Percentiles rank a stretch among this genome's conserved stretches.
Evolutionary conservation across 2,329 filamentous ascomycete genomes (phyloP).

Genomic region (Ramichloridium luteum): DNA sequence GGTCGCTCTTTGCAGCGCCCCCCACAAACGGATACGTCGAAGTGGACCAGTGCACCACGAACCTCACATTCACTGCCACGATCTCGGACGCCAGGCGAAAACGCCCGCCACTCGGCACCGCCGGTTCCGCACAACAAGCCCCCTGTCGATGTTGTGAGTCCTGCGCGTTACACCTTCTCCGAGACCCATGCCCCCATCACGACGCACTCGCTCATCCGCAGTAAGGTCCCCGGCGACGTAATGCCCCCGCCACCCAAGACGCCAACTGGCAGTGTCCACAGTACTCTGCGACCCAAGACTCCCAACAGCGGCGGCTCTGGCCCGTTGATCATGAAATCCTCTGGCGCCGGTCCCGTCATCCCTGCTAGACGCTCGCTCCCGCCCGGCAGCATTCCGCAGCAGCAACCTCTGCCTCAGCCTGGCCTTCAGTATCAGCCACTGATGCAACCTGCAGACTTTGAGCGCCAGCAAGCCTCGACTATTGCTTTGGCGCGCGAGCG

Average conservation of each 20-base stretch:
- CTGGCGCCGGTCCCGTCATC: not conserved
- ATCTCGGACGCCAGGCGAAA: not conserved
- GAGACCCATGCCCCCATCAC: not conserved
- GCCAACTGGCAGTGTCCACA: not conserved
- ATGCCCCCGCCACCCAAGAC: not conserved
- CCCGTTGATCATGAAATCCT: not conserved
- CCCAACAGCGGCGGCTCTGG: not conserved
- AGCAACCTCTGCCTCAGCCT: not conserved
- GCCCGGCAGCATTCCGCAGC: not conserved
- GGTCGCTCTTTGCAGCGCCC: not conserved
- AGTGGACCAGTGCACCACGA: not conserved
- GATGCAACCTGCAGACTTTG: not conserved
- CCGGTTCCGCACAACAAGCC: too few species aligned
- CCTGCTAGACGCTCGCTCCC: not conserved
- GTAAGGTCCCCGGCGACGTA: not conserved
- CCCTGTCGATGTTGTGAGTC: too few species aligned
- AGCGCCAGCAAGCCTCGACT: not conserved
- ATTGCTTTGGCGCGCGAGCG: not conserved
- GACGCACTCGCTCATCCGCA: not conserved
- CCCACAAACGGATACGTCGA: not conserved
- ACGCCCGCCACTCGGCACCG: not conserved
- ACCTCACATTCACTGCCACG: not conserved
- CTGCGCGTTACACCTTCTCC: not conserved
- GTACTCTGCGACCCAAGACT: not conserved
- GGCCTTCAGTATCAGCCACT: not conserved